Evolutionary conservation across 2,329 filamentous ascomycete species (phyloP), one percentile per base, ranked within the genome.

Genomic region (Aspergillus novoparasiticus): DNA sequence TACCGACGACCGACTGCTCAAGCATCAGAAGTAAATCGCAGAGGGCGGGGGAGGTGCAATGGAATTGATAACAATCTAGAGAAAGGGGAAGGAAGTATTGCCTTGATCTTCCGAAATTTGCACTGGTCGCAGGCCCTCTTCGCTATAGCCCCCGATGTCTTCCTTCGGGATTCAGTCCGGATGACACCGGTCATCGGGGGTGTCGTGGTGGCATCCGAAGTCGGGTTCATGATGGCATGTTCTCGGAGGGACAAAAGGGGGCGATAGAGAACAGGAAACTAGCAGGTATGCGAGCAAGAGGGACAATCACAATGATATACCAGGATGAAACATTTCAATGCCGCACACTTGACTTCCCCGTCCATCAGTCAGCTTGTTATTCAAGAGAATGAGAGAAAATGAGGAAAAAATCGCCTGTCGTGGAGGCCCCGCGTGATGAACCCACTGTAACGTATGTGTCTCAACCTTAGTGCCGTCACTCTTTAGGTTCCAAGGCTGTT

Each of bases 111-210:
- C 64, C 74, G 73, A 39, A 78, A 70, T 61, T 77, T 79, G 73
- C 79, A 81, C 60, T 79, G 76, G 63, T 81, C 79, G 64, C 79
- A 81, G 1, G 79, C 78, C n/a, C 78, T 66, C 63, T 74, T 75
- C 12, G 73, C 73, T 56, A 74, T 72, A 36, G 66, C 34, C 32
- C 66, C 58, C 28, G 62, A 58, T 21, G 66, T 55, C 61, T 71
- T 73, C 57, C 66, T 71, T 61, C 69, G 70, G 60, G 65, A 63
- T 26, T 67, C 60, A 4, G 71, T 65, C 53, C 72, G 72, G 48
- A 73, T 72, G 21, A 71, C 57, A 23, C 66, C 65, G 48, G 48
- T 21, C 43, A 66, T 62, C 32, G 70, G 58, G 48, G 71, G 67
- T 62, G 64, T 64, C 60, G 67, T 63, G 30, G 59, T 58, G 57